A percentile compares a stretch with the other conserved stretches of the same genome.
These are phyloP conservation scores for Coniochaeta hoffmannii DNA, from an alignment of 2,329 filamentous ascomycete genomes.

Conservation along the genomic window DNA sequence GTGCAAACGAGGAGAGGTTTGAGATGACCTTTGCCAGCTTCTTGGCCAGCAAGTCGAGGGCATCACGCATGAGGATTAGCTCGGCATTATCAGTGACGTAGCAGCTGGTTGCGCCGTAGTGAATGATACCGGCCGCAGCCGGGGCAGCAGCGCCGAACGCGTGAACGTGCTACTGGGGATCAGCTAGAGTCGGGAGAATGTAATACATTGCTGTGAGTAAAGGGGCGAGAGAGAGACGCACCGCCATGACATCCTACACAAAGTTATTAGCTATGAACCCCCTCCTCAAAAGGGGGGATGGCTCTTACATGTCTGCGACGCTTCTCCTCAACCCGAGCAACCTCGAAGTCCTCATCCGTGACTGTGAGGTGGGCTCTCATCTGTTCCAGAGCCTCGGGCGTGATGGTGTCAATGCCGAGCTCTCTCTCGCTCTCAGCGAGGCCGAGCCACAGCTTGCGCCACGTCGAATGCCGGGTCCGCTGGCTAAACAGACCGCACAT, in stretches of 20 bases:
- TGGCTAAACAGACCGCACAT: conserved; percentile 78
- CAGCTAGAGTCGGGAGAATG: background rate
- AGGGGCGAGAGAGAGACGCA: no score
- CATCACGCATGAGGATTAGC: conserved; percentile 60
- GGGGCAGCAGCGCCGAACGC: conserved; percentile 68
- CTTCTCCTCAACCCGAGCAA: conserved; percentile 71
- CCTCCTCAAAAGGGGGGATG: background rate
- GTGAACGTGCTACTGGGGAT: conserved; percentile 54
- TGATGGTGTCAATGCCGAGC: conserved; percentile 66
- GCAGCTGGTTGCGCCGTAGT: conserved; percentile 52
- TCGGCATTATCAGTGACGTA: conserved; percentile 71
- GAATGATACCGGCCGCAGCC: conserved; percentile 77
- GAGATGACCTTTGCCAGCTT: conserved; percentile 74
- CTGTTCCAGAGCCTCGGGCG: conserved; percentile 64
- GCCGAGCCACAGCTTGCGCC: conserved; percentile 79
- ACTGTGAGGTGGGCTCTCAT: conserved; percentile 69
- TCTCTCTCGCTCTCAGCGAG: conserved; percentile 78
- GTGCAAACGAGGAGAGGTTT: conserved; percentile 65
- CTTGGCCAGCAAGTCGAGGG: conserved; percentile 63
- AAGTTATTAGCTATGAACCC: conserved; percentile 6
- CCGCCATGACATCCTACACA: conserved; percentile 47
- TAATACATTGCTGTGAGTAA: conserved; percentile 4
- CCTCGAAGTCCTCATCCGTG: conserved; percentile 69
- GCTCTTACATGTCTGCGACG: conserved; percentile 42
- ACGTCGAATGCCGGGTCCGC: conserved; percentile 66